Percentiles rank a stretch among this genome's conserved stretches.
phyloP scores from a whole-genome alignment of 2,329 filamentous ascomycete genomes.

The Aspergillus unguis region DNA sequence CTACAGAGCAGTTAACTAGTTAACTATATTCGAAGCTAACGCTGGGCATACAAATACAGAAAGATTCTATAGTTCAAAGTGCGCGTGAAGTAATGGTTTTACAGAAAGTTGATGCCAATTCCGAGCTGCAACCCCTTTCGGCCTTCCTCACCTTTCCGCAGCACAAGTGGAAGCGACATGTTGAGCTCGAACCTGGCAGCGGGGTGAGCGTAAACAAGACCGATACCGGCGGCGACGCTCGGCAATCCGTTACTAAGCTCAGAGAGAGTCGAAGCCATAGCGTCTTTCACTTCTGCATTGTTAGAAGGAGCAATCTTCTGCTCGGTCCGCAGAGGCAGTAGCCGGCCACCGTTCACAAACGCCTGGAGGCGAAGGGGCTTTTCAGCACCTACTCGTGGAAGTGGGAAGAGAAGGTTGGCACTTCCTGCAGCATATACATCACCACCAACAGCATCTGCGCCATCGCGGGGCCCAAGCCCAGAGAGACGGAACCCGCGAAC shows the following conservation, averaged over 20 bases:
- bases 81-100: conserved; percentile 33
- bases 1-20: not conserved
- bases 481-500: conserved; percentile 89
- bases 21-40: not conserved
- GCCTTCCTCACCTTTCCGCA: conserved; percentile 78
- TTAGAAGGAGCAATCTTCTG: conserved; percentile 47
- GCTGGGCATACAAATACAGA: conserved; percentile 6
- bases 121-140: conserved; percentile 92
- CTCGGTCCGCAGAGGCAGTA: conserved; percentile 69
- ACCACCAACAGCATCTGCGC: conserved; percentile 79
- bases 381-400: conserved; percentile 77
- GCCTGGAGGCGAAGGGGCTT: conserved; percentile 83
- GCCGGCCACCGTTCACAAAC: conserved; percentile 84
- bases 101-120: conserved; percentile 95
- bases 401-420: conserved; percentile 77
- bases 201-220: conserved; percentile 91
- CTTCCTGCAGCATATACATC: conserved; percentile 89
- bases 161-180: conserved; percentile 80
- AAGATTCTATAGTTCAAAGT: conserved; percentile 12
- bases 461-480: conserved; percentile 84
- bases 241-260: conserved; percentile 74
- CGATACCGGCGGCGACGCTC: conserved; percentile 80
- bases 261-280: conserved; percentile 57
- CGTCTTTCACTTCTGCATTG: conserved; percentile 44
- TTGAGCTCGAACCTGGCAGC: conserved; percentile 94